phyloP scores from a whole-genome alignment of 352 stramenopile species.

The Pythium vanterpoolii region DNA sequence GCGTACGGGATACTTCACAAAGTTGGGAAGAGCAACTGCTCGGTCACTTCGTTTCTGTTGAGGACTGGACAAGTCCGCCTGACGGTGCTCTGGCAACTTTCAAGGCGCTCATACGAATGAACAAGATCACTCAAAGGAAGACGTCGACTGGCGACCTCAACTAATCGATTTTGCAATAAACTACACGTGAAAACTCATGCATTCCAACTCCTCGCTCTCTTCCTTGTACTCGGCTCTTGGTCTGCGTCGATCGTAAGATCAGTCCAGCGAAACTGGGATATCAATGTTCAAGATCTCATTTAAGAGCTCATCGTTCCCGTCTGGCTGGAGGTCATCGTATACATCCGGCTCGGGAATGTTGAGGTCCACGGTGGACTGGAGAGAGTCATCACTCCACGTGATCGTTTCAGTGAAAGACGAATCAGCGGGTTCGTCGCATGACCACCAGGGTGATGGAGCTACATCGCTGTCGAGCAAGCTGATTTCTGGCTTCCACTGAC shows the following conservation, averaged over 20 bases:
- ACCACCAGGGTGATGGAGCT: constrained; percentile 53
- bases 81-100: constrained; percentile 6
- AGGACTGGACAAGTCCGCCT: constrained; percentile 13
- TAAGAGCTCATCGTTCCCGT: constrained; percentile 34
- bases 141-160: background rate
- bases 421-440: constrained; percentile 17
- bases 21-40: constrained; percentile 21
- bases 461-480: constrained; percentile 36
- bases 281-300: constrained; percentile 56
- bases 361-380: constrained; percentile 21
- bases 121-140: background rate
- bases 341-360: constrained; percentile 13
- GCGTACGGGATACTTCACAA: background rate
- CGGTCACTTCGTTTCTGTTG: constrained; percentile 14
- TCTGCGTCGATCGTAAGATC: background rate
- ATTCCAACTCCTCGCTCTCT: background rate
- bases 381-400: constrained; percentile 24
- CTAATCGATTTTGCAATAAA: background rate
- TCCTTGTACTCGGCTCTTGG: background rate
- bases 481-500: constrained; percentile 31
- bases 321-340: constrained; percentile 1
- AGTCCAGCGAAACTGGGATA: constrained; percentile 31
- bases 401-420: constrained; percentile 16
- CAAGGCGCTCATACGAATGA: constrained; percentile 18
- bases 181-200: constrained; percentile 19